These are phyloP conservation scores for Chara braunii DNA, from an alignment of 139 green algal genomes.

Conservation along the genomic window DNA sequence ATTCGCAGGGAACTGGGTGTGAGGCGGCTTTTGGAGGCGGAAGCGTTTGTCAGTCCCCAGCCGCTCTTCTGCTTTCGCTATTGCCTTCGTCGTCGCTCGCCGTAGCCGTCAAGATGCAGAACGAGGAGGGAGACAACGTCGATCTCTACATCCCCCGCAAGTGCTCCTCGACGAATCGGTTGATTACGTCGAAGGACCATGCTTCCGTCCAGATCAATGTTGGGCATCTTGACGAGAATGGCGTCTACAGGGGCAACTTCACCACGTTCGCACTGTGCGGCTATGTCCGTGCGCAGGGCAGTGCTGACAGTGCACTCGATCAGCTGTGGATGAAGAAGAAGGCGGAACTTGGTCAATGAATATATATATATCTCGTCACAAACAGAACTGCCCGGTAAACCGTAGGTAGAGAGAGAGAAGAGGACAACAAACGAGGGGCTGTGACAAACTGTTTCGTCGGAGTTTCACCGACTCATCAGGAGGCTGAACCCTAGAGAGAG, in stretches of 20 bases:
- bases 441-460: no score
- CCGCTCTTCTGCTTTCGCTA: no score
- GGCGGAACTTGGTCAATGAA: constrained; percentile 34
- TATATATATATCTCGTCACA: no score
- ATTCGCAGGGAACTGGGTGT: no score
- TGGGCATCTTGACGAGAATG: constrained; percentile 90
- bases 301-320: constrained; percentile 32
- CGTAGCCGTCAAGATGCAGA: constrained; percentile 68
- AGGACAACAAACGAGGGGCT: no score
- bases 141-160: constrained; percentile 98
- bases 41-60: no score
- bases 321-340: constrained; percentile 37
- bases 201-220: constrained; percentile 96
- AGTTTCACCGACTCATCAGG: no score
- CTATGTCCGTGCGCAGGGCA: constrained; percentile 29
- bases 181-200: constrained; percentile 98
- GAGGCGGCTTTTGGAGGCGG: no score
- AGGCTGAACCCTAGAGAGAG: no score
- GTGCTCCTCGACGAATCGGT: constrained; percentile 97
- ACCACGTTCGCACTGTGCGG: constrained; percentile 90
- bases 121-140: constrained; percentile 85
- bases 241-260: constrained; percentile 86
- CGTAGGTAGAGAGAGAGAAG: no score
- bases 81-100: no score
- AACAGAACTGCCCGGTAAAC: no score